Base-by-base conservation (phyloP, 2,329 filamentous ascomycete genomes). In the Boeremia exigua region DNA sequence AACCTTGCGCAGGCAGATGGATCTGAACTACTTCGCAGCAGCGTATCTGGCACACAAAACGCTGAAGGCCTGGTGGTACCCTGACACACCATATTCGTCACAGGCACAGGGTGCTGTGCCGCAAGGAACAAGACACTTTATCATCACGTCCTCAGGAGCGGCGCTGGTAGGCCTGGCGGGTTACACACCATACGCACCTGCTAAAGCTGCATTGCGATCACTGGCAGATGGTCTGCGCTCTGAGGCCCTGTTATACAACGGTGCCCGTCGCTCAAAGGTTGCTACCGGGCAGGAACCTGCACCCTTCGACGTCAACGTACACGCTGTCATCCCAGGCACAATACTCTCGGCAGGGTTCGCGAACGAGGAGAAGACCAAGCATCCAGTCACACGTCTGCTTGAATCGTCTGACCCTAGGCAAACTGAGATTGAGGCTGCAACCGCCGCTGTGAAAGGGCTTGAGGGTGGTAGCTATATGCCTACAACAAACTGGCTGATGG, bases 21-120 rank as follows among this genome's bases (percentile, higher is more conserved):
- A 96, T 70, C 85, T 94, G 65, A 94, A 97, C 78, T 98, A 91
- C 79, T 96, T 88, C 83, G 90, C 91, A 44, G 87, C 88, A 28
- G 88, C 89, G 36, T 95, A 96, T 74, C 90, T 96, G 78, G 89
- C 92, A 33, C 92, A 96, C 72, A 87, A 91, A 17, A 86, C 89
- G 15, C 79, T 97, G 58, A 84, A 83, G 47, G 82, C 85, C 57
- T 97, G 94, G 94, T 84, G 92, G 39, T 76, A 79, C 61, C 65
- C 63, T 56, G 44, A 74, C 72, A 58, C 62, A 62, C 75, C 60
- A 60, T 74, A 65, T 65, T 9, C 80, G 8, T 68, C 80, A 32
- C 60, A 68, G n/a, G 54, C 50, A n/a, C 59, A 63, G 32, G 47
- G 38, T 8, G 45, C 42, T 32, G 30, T 61, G 6, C 53, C 65